Conservation (phyloP, 208 protist species). For the Herpetomonas samuelpessoai region DNA sequence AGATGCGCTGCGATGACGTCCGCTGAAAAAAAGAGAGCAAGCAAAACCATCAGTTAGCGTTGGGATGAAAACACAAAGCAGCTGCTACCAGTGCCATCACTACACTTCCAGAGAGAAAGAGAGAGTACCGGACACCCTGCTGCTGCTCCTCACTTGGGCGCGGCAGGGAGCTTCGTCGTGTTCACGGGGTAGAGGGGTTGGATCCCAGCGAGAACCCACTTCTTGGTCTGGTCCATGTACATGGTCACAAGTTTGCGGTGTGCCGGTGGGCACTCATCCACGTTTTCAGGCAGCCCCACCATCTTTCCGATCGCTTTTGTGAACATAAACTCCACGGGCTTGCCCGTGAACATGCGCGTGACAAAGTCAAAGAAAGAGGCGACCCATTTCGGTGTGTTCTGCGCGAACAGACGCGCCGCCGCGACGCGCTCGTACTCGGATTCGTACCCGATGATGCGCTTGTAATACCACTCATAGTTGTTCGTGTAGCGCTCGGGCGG, state of each 20-base stretch:
- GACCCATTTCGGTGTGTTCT: conserved; percentile 36
- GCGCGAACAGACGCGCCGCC: conserved; percentile 58
- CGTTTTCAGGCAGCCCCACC: conserved; percentile 56
- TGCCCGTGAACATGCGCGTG: conserved; percentile 63
- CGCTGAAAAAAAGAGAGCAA: too few relatives aligned
- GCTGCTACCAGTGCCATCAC: too few relatives aligned
- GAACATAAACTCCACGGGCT: conserved; percentile 57
- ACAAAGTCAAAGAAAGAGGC: conserved; percentile 57
- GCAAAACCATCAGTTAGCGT: too few relatives aligned
- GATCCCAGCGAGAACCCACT: conserved; percentile 68
- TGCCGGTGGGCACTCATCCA: conserved; percentile 49
- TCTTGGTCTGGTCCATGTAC: conserved; percentile 60
- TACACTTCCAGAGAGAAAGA: too few relatives aligned
- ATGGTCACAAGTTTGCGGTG: conserved; percentile 68
- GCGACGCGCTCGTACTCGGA: conserved; percentile 80
- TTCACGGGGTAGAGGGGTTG: conserved; percentile 24
- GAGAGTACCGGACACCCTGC: too few relatives aligned
- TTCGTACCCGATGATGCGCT: conserved; percentile 57
- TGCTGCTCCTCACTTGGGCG: too few relatives aligned
- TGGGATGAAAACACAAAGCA: too few relatives aligned
- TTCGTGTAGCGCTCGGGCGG: conserved; percentile 60
- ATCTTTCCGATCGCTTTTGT: conserved; percentile 34
- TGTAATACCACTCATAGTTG: conserved; percentile 83
- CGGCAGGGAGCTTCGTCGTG: not conserved
- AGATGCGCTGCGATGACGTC: too few relatives aligned